A percentile compares a stretch with the other conserved stretches of the same genome.
phyloP scores from a whole-genome alignment of 1,284 basidiomycete genomes.

The Veloboletus limbatus region DNA sequence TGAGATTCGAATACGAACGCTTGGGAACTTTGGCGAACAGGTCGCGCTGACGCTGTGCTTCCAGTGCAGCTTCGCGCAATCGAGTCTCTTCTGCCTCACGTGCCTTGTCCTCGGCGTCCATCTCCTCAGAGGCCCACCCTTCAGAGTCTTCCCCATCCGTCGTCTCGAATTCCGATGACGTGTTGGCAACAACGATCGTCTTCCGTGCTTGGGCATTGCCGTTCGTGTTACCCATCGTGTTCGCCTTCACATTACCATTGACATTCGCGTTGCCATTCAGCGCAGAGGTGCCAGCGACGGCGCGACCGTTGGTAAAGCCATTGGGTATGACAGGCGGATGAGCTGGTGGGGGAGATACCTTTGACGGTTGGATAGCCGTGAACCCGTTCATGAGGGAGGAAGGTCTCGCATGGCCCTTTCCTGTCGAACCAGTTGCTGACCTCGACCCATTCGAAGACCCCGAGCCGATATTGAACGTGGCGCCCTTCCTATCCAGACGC shows the following conservation, averaged over 20 bases:
- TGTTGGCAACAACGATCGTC: slow-evolving; percentile 35
- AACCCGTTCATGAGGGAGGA: slow-evolving; percentile 15
- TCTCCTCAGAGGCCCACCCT: slow-evolving; percentile 53
- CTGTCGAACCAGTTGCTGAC: slow-evolving; percentile 30
- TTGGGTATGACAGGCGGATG: slow-evolving; percentile 23
- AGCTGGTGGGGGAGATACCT: slow-evolving; percentile 6
- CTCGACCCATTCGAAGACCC: slow-evolving; percentile 51
- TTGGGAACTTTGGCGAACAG: slow-evolving; percentile 78
- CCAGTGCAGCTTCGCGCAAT: slow-evolving; percentile 48
- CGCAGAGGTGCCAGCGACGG: not conserved
- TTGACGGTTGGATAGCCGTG: slow-evolving; percentile 13
- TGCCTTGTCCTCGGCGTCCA: slow-evolving; percentile 38
- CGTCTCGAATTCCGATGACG: slow-evolving; percentile 41
- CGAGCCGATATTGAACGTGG: slow-evolving; percentile 57
- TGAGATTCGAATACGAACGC: slow-evolving; percentile 59
- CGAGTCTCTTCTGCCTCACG: slow-evolving; percentile 35
- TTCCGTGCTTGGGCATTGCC: slow-evolving; percentile 27
- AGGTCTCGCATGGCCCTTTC: slow-evolving; percentile 8
- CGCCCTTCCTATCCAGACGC: slow-evolving; percentile 26
- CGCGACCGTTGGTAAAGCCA: slow-evolving; percentile 5
- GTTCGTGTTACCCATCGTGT: slow-evolving; percentile 8
- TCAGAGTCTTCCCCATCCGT: slow-evolving; percentile 50
- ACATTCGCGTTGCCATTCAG: slow-evolving; percentile 18
- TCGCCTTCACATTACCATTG: slow-evolving; percentile 17
- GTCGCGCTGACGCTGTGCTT: slow-evolving; percentile 66